Base-by-base conservation (phyloP, 768 basidiomycete genomes). In the Suillus weaverae region DNA sequence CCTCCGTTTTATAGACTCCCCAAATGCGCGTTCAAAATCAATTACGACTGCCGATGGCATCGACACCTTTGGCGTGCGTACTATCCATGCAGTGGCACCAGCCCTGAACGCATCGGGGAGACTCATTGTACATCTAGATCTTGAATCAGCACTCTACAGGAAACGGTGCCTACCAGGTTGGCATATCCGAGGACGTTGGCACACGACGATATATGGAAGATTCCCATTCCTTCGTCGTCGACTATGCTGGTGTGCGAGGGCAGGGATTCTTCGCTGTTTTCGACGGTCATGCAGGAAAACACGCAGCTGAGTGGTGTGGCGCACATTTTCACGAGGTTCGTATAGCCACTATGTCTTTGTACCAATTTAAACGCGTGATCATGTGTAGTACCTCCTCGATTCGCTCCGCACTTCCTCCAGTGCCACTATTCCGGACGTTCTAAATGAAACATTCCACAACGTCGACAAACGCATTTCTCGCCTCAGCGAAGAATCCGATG, bases 231-330 rank as follows among this genome's bases (percentile, higher is more conserved):
- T 97, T 98, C 72, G 89, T 99, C 64, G 91, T 96, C 67, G 96
- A 99, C 74, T 99, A 92, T 75, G 95, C 88, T 43, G 86, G 88
- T 41, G 83, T 99, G 22, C 87, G 90, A 51, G 97, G 97, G 0
- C 97, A 99, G 75, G 97, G 96, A 9, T 99, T 97, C 82, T 99
- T 97, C 75, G 97, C 97, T 7, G 88, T 99, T 53, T 99, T 99
- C 71, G 97, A 99, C 71, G 97, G 97, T 3, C 97, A 99, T 75
- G 97, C 97, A 1, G 97, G 97, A 20, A 99, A 97, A 76, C 94
- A 98, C 71, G 96, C 97, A 39, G 97, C 97, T 33, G 97, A 99
- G 76, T 99, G 97, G 96, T 99, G 97, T 77, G 97, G 97, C 50
- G 83, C 85, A 70, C 89, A 99, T 76, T 99, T 99, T 78, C 95